Evolutionary conservation across 2,329 filamentous ascomycete species (phyloP).

Genomic region (Colletotrichum tamarilloi): DNA sequence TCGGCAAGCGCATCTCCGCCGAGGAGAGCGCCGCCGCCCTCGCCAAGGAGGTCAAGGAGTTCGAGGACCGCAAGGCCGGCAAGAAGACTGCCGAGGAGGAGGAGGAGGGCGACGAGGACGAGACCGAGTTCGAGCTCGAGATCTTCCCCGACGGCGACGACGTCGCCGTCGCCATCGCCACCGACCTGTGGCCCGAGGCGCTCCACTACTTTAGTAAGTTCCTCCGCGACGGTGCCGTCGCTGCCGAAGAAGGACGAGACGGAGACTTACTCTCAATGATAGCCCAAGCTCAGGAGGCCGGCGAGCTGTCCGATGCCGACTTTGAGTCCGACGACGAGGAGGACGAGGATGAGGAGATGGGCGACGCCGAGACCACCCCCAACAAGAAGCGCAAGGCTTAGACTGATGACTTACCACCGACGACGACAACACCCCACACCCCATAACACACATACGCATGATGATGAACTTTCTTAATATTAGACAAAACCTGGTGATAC

Average conservation of each 20-base stretch:
- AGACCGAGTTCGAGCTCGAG: constrained; percentile 77
- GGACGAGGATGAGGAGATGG: constrained; percentile 63
- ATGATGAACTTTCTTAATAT: neutral
- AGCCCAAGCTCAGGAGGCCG: constrained; percentile 78
- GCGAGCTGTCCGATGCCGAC: constrained; percentile 74
- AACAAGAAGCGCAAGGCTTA: constrained; percentile 52
- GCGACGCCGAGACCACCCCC: constrained; percentile 48
- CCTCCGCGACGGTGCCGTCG: constrained; percentile 8
- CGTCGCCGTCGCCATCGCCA: constrained; percentile 81
- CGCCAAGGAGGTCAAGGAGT: constrained; percentile 70
- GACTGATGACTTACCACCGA: neutral
- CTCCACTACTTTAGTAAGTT: constrained; percentile 91
- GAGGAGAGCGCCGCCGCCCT: constrained; percentile 75
- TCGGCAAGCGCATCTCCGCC: constrained; percentile 74
- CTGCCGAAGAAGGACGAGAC: neutral
- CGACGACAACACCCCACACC: neutral
- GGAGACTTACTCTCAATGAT: constrained; percentile 36
- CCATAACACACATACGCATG: neutral
- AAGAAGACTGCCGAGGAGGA: constrained; percentile 62
- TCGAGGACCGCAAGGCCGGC: constrained; percentile 59
- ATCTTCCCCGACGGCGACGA: constrained; percentile 91
- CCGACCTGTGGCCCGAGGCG: constrained; percentile 90
- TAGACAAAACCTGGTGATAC: constrained; percentile 30
- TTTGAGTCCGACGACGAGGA: constrained; percentile 73
- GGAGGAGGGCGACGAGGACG: constrained; percentile 69